Evolutionary conservation across 257 asterid genomes (phyloP).

Genomic region (Eucommia ulmoides): DNA sequence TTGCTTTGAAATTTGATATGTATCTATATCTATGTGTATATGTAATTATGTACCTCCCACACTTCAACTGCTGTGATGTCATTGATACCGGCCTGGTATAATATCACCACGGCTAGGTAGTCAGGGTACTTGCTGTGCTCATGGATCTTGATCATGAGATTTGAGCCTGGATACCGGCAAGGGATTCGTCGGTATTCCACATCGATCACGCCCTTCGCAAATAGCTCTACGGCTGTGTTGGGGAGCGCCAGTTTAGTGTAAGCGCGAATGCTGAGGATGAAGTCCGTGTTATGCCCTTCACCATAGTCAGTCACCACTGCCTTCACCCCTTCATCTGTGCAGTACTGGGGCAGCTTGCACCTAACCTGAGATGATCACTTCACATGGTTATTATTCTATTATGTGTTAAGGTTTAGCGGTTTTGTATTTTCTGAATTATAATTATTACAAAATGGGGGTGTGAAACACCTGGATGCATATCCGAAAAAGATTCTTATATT

Average conservation of each 20-base stretch:
- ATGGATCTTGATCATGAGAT: slow-evolving; percentile 39
- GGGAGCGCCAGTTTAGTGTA: slow-evolving; percentile 47
- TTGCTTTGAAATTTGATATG: no score
- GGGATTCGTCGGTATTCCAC: slow-evolving; percentile 42
- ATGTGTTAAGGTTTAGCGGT: no score
- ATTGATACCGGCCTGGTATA: slow-evolving; percentile 40
- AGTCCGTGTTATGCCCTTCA: slow-evolving; percentile 53
- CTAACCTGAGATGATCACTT: slow-evolving; percentile 27
- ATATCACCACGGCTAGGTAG: slow-evolving; percentile 50
- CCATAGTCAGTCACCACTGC: slow-evolving; percentile 68
- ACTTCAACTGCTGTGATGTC: slow-evolving; percentile 37
- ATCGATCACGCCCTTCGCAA: slow-evolving; percentile 50
- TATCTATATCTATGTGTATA: no score
- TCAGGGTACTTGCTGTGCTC: slow-evolving; percentile 33
- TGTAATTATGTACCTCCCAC: no score
- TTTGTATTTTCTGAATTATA: no score
- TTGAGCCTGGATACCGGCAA: slow-evolving; percentile 26
- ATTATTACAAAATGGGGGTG: no score
- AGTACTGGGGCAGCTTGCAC: slow-evolving; percentile 45
- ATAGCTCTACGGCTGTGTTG: slow-evolving; percentile 30
- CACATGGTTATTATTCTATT: no score
- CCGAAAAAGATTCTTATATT: no score
- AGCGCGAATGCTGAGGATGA: slow-evolving; percentile 42
- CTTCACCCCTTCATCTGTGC: slow-evolving; percentile 50
- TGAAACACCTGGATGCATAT: no score